Percentiles rank a stretch among this genome's conserved stretches.
Conservation (phyloP, 2,329 filamentous ascomycete species). For the Ophidiomyces ophidiicola region DNA sequence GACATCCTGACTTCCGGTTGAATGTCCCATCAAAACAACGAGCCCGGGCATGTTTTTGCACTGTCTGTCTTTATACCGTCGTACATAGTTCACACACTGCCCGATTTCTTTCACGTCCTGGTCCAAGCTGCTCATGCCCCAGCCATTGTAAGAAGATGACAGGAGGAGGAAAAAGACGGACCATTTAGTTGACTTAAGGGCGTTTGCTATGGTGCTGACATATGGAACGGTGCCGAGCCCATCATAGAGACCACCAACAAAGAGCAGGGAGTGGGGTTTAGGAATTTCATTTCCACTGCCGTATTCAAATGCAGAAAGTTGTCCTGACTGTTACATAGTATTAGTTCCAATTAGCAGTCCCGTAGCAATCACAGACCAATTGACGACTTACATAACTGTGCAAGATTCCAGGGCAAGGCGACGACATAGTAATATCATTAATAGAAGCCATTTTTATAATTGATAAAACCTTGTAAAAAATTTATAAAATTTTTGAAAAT, state of each 20-base stretch:
- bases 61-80: slow-evolving; percentile 21
- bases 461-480: too few species aligned
- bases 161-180: slow-evolving; percentile 41
- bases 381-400: slow-evolving; percentile 27
- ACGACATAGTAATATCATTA: not conserved
- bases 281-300: slow-evolving; percentile 16
- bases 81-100: slow-evolving; percentile 42
- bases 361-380: not conserved
- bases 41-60: slow-evolving; percentile 31
- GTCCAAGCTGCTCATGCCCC: slow-evolving; percentile 42
- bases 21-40: slow-evolving; percentile 57
- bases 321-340: slow-evolving; percentile 22
- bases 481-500: too few species aligned
- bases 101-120: slow-evolving; percentile 45
- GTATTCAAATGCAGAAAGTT: slow-evolving; percentile 34
- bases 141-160: slow-evolving; percentile 43
- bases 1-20: slow-evolving; percentile 56
- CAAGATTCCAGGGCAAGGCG: slow-evolving; percentile 22
- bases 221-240: slow-evolving; percentile 45
- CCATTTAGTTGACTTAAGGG: slow-evolving; percentile 42
- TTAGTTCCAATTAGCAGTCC: not conserved
- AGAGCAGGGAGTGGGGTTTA: slow-evolving; percentile 42
- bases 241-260: slow-evolving; percentile 48
- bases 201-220: slow-evolving; percentile 37
- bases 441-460: too few species aligned